Evolutionary conservation across 768 basidiomycete genomes (phyloP).

Genomic region (Mrakia frigida): DNA sequence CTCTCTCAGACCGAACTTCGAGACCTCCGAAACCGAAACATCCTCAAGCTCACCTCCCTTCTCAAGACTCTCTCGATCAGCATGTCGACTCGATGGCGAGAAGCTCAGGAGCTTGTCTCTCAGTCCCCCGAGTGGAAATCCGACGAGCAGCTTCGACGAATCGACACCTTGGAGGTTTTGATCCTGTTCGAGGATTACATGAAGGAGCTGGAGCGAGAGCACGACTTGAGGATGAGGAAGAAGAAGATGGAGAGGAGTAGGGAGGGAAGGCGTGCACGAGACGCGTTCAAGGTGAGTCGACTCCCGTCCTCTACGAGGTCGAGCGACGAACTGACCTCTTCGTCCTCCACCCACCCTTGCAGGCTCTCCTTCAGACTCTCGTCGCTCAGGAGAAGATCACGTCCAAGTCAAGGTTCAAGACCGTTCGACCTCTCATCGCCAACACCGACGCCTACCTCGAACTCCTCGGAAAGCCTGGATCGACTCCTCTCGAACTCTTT

Average conservation of each 20-base stretch:
- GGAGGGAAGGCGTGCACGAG: slow-evolving; percentile 80
- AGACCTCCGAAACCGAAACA: slow-evolving; percentile 53
- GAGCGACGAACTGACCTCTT: background rate
- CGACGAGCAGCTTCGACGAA: slow-evolving; percentile 69
- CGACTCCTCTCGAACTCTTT: slow-evolving; percentile 90
- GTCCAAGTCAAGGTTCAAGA: slow-evolving; percentile 85
- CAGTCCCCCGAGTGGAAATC: slow-evolving; percentile 72
- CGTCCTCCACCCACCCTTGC: background rate
- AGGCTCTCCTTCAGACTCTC: slow-evolving; percentile 71
- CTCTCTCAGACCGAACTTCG: slow-evolving; percentile 35
- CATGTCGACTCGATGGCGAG: slow-evolving; percentile 88
- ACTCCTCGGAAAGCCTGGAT: slow-evolving; percentile 88
- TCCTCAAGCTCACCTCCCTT: slow-evolving; percentile 72
- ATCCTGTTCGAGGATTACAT: slow-evolving; percentile 93
- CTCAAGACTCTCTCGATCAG: slow-evolving; percentile 85
- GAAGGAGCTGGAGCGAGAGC: slow-evolving; percentile 79
- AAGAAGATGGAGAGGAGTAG: slow-evolving; percentile 76
- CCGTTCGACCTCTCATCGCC: slow-evolving; percentile 69
- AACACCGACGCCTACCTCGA: slow-evolving; percentile 76
- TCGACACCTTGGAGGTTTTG: slow-evolving; percentile 87
- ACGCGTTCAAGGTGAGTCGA: slow-evolving; percentile 70
- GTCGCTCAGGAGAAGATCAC: slow-evolving; percentile 61
- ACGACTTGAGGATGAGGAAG: slow-evolving; percentile 77
- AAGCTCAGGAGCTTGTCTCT: slow-evolving; percentile 68
- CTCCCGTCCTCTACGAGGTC: background rate